These are phyloP conservation scores for Phytophthora sansomeana DNA, from an alignment of 352 stramenopile species.

Conservation along the genomic window DNA sequence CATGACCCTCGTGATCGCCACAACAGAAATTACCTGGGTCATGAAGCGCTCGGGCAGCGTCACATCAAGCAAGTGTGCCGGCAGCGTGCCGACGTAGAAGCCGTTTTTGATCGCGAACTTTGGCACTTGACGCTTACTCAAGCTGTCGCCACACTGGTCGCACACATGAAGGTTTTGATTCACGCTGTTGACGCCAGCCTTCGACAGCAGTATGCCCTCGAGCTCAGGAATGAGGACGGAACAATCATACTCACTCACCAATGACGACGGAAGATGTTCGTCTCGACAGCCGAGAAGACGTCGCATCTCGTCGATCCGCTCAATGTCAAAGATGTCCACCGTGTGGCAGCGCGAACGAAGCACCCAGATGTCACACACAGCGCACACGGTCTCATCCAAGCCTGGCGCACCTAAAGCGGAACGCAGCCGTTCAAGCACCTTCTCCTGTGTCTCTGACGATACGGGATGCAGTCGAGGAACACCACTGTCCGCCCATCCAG, in stretches of 20 bases:
- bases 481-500: too few species aligned
- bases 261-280: not conserved
- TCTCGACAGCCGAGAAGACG: not conserved
- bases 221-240: not conserved
- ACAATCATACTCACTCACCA: not conserved
- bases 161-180: not conserved
- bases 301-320: not conserved
- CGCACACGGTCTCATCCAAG: too few species aligned
- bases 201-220: not conserved
- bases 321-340: too few species aligned
- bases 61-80: not conserved
- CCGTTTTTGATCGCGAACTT: conserved; percentile 1
- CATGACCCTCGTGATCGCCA: not conserved
- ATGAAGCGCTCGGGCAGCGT: not conserved
- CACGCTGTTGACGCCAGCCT: not conserved
- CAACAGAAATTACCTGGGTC: not conserved
- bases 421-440: too few species aligned
- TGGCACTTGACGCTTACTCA: not conserved
- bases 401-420: too few species aligned
- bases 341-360: too few species aligned
- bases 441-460: too few species aligned
- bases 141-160: not conserved
- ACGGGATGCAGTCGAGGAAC: too few species aligned
- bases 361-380: too few species aligned
- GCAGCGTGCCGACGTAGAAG: not conserved